Evolutionary conservation across 2,329 filamentous ascomycete species (phyloP), one percentile per base, ranked within the genome.

Genomic region (Scedosporium aurantiacum): DNA sequence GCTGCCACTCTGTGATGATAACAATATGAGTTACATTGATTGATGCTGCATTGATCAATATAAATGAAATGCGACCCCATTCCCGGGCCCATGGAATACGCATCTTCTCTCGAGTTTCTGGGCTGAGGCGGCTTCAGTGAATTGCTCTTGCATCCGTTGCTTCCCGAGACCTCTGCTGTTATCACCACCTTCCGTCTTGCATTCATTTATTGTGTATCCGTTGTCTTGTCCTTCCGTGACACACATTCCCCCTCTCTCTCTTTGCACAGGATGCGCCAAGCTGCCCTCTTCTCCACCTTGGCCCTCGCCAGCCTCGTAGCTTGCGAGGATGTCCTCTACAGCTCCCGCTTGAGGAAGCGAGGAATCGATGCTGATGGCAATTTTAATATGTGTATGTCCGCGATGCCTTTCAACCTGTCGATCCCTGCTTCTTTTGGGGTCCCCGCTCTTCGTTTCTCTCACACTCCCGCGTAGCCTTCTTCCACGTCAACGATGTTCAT

Each of bases 401-500:
- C 7, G 5, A 50, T 37, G 32, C 6, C 55, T 12, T 8, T 4
- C 16, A 14, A 18, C 12, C 16, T 37, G 18, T 21, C 16, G 14
- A 10, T 54, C 16, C 21, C n/a, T 32, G 16, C 7, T 12, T 27
- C 57, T 60, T 25, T 27, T 16, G n/a, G 32, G 5, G 12, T 52
- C 25, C 14, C 40, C 14, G 6, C 54, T 21, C 27, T 58, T 18
- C 28, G 27, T 25, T 16, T n/a, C 55, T n/a, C 50, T 58, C 14
- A 61, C 37, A 52, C 41, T 27, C 40, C 18, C 40, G 8, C 27
- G 4, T 61, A 77, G 75, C 84, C 5, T 86, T 87, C 73, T 87
- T 86, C 72, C 85, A 88, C 70, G 78, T 88, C 75, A 88, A 88
- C 68, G 85, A 88, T 68, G 82, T 88, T 14, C 85, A 88, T 69